Conservation (phyloP, 78 protist species). For the Monosiga brevicollis region DNA sequence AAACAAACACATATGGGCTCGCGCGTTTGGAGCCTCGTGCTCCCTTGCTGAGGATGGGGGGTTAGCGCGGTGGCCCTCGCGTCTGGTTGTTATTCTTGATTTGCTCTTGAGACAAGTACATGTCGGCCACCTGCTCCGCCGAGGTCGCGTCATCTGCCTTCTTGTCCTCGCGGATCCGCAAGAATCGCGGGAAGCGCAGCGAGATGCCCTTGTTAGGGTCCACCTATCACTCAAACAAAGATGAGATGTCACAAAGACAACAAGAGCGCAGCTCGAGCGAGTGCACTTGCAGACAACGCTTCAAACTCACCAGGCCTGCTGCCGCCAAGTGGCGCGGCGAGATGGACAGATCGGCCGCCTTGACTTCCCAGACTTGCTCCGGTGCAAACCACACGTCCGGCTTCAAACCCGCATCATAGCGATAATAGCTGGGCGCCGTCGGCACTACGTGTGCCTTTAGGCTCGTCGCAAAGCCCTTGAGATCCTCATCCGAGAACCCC, state of each 20-base stretch:
- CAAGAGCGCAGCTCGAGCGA: not conserved
- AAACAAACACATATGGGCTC: no score
- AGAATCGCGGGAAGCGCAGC: conserved; percentile 96
- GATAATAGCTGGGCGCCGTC: conserved; percentile 13
- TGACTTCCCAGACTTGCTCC: conserved; percentile 88
- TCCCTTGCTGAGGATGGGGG: no score
- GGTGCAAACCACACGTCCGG: conserved; percentile 91
- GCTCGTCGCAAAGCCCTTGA: conserved; percentile 19
- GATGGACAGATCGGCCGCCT: conserved; percentile 88
- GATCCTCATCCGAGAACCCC: conserved; percentile 77
- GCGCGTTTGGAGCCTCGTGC: no score
- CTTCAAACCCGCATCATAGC: not conserved
- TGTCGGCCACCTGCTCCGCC: conserved; percentile 70
- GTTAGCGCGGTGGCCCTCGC: no score
- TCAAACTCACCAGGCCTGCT: conserved; percentile 30
- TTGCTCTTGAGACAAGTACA: no score
- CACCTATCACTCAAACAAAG: not conserved
- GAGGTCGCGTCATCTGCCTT: conserved; percentile 84
- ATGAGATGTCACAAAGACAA: not conserved
- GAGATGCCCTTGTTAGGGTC: conserved; percentile 89
- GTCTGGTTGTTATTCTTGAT: no score
- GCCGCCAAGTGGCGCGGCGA: conserved; percentile 86
- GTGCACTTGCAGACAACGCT: not conserved
- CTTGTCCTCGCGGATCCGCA: conserved; percentile 93
- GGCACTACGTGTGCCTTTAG: conserved; percentile 44